Percentiles rank a stretch among this genome's conserved stretches.
phyloP scores from a whole-genome alignment of 345 rosid species.

The Litchi chinensis region DNA sequence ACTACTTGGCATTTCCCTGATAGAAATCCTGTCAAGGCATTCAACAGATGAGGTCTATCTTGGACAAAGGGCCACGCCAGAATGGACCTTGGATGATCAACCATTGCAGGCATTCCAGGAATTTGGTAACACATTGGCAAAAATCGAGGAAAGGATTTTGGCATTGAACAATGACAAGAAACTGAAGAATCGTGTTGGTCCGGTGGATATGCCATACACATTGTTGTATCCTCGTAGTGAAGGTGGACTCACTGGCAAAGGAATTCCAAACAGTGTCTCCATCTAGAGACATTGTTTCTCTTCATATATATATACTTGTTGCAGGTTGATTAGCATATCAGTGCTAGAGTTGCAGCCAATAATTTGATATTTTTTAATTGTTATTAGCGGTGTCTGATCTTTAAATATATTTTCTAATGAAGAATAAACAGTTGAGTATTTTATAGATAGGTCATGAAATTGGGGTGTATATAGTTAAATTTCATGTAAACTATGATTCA shows the following conservation, averaged over 20 bases:
- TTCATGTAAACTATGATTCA: too few species aligned
- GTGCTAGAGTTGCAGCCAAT: background rate
- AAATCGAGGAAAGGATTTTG: conserved; percentile 46
- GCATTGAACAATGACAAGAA: conserved; percentile 38
- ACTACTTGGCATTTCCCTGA: conserved; percentile 44
- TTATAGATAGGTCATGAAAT: background rate
- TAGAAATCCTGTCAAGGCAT: conserved; percentile 61
- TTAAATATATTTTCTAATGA: background rate
- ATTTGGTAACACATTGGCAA: conserved; percentile 43
- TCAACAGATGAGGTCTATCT: conserved; percentile 61
- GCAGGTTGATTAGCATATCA: background rate
- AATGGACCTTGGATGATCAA: conserved; percentile 54
- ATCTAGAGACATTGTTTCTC: conserved; percentile 29
- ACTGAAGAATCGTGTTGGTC: conserved; percentile 57
- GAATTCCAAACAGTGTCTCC: conserved; percentile 69
- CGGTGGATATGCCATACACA: conserved; percentile 54
- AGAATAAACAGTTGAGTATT: background rate
- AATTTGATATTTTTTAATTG: background rate
- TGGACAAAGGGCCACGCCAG: conserved; percentile 51
- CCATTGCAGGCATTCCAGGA: conserved; percentile 40
- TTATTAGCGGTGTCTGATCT: background rate
- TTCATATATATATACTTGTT: background rate
- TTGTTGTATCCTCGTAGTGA: conserved; percentile 50
- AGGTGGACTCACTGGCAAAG: conserved; percentile 52
- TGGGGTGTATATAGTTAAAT: too few species aligned